These are phyloP conservation scores for Dactylellina haptotyla DNA, from an alignment of 2,329 filamentous ascomycete species.

Conservation along the genomic window DNA sequence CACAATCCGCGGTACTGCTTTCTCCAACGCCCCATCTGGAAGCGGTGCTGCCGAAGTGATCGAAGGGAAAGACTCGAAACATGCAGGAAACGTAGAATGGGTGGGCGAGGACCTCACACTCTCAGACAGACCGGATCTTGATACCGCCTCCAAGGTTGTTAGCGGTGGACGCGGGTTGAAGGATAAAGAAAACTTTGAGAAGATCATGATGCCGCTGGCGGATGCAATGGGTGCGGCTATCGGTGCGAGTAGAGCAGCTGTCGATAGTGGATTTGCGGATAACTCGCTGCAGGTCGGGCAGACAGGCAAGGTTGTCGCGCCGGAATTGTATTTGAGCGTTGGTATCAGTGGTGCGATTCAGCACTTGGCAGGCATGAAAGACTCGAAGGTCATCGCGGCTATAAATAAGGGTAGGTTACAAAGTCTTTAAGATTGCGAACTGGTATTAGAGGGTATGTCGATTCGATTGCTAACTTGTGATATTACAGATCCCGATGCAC, in stretches of 20 bases:
- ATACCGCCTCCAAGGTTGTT: constrained; percentile 87
- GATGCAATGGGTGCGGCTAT: constrained; percentile 95
- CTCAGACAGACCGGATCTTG: constrained; percentile 91
- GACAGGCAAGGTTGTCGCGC: constrained; percentile 98
- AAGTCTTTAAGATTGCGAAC: not conserved
- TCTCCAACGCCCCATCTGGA: constrained; percentile 76
- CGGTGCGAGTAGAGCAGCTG: constrained; percentile 90
- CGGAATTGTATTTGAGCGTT: constrained; percentile 91
- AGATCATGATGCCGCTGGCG: constrained; percentile 87
- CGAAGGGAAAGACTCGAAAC: constrained; percentile 84
- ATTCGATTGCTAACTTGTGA: not conserved
- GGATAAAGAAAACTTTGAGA: constrained; percentile 97
- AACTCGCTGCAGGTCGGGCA: constrained; percentile 98
- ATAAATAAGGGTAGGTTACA: constrained; percentile 79
- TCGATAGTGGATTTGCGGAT: constrained; percentile 96
- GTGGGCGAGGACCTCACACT: constrained; percentile 91
- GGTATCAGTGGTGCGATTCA: constrained; percentile 98
- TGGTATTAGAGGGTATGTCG: not conserved
- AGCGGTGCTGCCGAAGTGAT: constrained; percentile 74
- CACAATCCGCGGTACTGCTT: constrained; percentile 92
- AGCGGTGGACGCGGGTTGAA: constrained; percentile 94
- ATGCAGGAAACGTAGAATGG: constrained; percentile 80
- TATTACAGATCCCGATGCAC: constrained; percentile 79
- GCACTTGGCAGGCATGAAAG: constrained; percentile 99
- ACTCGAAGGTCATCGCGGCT: constrained; percentile 98